Evolutionary conservation across 108 stramenopile genomes (phyloP), one percentile per base, ranked within the genome.

Genomic region (Pseudonitzschia delicatissima): DNA sequence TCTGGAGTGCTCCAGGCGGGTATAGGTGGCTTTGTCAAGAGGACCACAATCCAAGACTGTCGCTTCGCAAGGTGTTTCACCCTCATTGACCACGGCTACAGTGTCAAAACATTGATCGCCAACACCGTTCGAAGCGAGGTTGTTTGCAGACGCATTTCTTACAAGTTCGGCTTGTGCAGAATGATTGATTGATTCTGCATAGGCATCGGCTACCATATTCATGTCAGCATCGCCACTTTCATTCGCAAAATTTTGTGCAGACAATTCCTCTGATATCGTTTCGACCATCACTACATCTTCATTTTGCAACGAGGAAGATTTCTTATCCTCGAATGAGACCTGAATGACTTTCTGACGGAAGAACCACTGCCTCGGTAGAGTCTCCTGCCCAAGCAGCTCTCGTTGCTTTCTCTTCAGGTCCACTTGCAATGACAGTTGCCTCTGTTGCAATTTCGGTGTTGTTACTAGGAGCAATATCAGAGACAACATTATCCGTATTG

Each of bases 31-130:
- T 45, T 78, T 68, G 0, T 51, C 72, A 27, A 66, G 36, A 2
- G 78, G 72, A 44, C 62, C 78, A 52, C 78, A 70, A 29, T 79
- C 72, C 64, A 79, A 62, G 27, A 79, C 72, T 37, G 40, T 73
- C n/a, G 72, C 78, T 33, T 70, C 72, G 4, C 64, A 45, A 11
- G 58, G 62, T n/a, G 68, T 36, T 31, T 62, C 69, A 40, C 52
- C 48, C 6, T 64, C 57, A 13, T 9, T 51, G 21, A 32, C 29
- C 32, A 45, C 49, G 3, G 68, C 49, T 23, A 58, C 40, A 13
- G 40, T 62, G 55, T 52, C 71, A 25, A 47, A 7, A 44, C 13
- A 5, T 13, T n/a, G 2, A n/a, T 57, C 62, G 18, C 42, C 49
- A 17, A 45, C 52, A 3, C 29, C 26, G 39, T 61, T 0, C 8